These are phyloP conservation scores for Talaromyces sp. DNA, from an alignment of 2,329 filamentous ascomycete genomes.

Conservation along the genomic window DNA sequence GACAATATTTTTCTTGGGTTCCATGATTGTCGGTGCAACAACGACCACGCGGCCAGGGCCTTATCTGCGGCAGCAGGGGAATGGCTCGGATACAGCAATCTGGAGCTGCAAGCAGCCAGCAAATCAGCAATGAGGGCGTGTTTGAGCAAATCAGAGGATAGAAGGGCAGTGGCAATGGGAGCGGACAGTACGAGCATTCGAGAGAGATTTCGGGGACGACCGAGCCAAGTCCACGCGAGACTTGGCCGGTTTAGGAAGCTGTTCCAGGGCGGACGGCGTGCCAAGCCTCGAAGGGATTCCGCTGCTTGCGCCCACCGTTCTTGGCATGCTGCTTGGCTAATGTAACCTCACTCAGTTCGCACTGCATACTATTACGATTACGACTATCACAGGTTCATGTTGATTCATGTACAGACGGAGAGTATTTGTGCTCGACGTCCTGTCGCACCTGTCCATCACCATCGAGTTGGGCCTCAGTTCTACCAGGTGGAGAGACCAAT, in stretches of 20 bases:
- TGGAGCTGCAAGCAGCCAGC: neutral
- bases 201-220: neutral
- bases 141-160: too few species aligned
- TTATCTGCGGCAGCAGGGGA: neutral
- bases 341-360: neutral
- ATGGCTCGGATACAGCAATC: neutral
- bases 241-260: slow-evolving; percentile 7
- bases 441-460: neutral
- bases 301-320: neutral
- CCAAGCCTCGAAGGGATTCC: neutral
- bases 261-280: neutral
- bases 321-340: slow-evolving; percentile 3
- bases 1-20: neutral
- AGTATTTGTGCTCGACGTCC: too few species aligned
- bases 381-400: neutral
- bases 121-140: neutral
- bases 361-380: too few species aligned
- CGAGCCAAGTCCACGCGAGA: neutral
- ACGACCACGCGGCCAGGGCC: neutral
- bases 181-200: neutral
- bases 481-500: neutral
- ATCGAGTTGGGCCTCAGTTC: neutral
- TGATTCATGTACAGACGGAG: neutral
- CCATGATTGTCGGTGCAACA: neutral
- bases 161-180: neutral